Conservation (phyloP, 495 filamentous ascomycete genomes). For the Aspergillus indologenus region DNA sequence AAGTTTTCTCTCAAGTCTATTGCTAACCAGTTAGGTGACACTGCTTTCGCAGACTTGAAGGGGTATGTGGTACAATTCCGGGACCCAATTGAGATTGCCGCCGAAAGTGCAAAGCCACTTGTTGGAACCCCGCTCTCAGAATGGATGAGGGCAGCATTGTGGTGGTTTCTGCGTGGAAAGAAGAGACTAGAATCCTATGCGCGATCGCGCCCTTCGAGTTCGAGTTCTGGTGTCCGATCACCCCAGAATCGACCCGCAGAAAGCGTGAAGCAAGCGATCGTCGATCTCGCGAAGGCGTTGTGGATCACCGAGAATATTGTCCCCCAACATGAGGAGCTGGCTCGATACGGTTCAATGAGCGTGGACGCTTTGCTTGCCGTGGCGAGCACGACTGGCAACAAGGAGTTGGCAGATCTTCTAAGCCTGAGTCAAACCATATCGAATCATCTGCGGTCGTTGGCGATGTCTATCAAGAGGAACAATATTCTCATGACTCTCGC, state of each 20-base stretch:
- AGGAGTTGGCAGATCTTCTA: conserved; percentile 44
- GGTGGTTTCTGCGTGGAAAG: conserved; percentile 87
- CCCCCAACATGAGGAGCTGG: conserved; percentile 49
- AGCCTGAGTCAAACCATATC: conserved; percentile 53
- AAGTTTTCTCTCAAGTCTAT: conserved; percentile 40
- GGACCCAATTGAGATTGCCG: conserved; percentile 65
- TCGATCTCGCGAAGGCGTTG: conserved; percentile 77
- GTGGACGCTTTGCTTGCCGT: conserved; percentile 44
- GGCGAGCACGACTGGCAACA: conserved; percentile 47
- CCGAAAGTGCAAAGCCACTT: conserved; percentile 66
- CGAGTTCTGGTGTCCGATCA: conserved; percentile 31
- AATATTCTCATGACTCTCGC: conserved; percentile 61
- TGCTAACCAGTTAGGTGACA: conserved; percentile 52
- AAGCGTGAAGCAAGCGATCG: conserved; percentile 59
- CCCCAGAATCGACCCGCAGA: conserved; percentile 18
- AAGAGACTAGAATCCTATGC: conserved; percentile 67
- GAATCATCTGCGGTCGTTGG: conserved; percentile 65
- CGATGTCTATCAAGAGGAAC: conserved; percentile 79
- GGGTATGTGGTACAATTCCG: conserved; percentile 62
- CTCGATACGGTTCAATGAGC: conserved; percentile 44
- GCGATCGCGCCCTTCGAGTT: conserved; percentile 53
- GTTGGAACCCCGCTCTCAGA: conserved; percentile 56
- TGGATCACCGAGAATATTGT: conserved; percentile 74
- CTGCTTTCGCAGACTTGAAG: conserved; percentile 66
- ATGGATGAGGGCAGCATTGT: conserved; percentile 67